Evolutionary conservation across 208 protist genomes (phyloP), one percentile per base, ranked within the genome.

Genomic region (Tritrichomonas musculus): DNA sequence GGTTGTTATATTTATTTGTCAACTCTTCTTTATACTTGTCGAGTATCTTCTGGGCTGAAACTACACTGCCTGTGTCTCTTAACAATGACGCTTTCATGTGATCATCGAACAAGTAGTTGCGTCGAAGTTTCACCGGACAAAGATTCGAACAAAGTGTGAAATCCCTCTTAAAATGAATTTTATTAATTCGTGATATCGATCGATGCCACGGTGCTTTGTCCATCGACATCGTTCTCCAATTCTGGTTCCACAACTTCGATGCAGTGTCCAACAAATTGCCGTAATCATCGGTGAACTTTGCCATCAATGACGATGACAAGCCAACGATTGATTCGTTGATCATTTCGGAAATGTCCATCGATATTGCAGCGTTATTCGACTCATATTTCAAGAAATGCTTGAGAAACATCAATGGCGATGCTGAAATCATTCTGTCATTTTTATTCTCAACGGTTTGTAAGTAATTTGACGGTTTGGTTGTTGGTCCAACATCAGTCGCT

Each of bases 61-160:
- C 0, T 57, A 27, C 57, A n/a, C 17, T 53, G 53, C 77, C 77
- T 39, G 39, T 57, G 39, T 88, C 77, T 88, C 77, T 88, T 47
- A 88, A 39, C 13, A 88, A 57, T 53, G 77, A 88, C n/a, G 77
- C 77, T 33, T 13, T 13, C 77, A 88, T 88, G n/a, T 88, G 77
- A 36, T 88, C 30, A 88, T 88, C 47, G n/a, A 88, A 88, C 14
- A 39, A 33, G 20, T 88, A 57, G 17, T 88, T 88, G 5, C 41
- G 1, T 60, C 47, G 0, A 20, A 88, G 14, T 47, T 53, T 88
- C 20, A 11, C 39, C 39, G 77, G 77, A 39, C 13, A 49, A 53
- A 22, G 39, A 57, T 60, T 60, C 39, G 41, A 27, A 33, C 77
- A 44, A 44, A 88, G 44, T 2, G 77, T 88, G 20, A 33, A 53